Conservation (phyloP, 768 basidiomycete species). For the Crucibulum laeve region DNA sequence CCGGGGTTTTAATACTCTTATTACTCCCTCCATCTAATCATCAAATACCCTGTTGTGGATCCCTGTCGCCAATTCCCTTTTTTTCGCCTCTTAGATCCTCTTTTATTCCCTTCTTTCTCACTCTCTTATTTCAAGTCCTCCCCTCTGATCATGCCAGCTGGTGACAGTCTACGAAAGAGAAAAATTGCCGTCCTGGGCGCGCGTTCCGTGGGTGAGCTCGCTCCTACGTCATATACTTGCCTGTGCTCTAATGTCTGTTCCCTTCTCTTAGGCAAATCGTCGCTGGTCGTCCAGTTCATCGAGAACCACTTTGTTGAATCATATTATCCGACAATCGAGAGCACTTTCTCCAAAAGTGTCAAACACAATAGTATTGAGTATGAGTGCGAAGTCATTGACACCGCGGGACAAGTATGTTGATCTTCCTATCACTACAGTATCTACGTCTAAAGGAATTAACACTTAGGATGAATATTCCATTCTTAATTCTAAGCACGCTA, state of each 20-base stretch:
- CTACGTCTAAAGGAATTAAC: constrained; percentile 6
- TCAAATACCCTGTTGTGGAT: not conserved
- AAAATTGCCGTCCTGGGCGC: constrained; percentile 85
- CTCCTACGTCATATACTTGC: constrained; percentile 8
- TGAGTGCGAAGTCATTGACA: constrained; percentile 92
- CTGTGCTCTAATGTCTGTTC: constrained; percentile 11
- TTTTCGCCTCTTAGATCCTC: not conserved
- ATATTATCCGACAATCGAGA: constrained; percentile 92
- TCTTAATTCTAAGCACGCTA: constrained; percentile 82
- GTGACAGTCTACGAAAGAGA: constrained; percentile 18
- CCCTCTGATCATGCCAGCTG: not conserved
- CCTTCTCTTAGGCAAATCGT: constrained; percentile 74
- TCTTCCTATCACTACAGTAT: constrained; percentile 4
- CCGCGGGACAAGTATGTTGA: constrained; percentile 80
- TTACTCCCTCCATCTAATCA: not conserved
- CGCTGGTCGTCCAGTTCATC: constrained; percentile 83
- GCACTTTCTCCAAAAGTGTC: constrained; percentile 70
- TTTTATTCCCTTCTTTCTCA: not conserved
- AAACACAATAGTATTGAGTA: constrained; percentile 78
- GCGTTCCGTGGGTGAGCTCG: constrained; percentile 72
- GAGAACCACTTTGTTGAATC: constrained; percentile 82
- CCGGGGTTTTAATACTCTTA: not conserved
- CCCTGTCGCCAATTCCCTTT: not conserved
- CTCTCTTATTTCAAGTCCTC: too few species aligned
- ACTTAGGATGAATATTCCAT: constrained; percentile 87